Conservation (phyloP, 352 stramenopile genomes). For the Phytopythium aichiense region DNA sequence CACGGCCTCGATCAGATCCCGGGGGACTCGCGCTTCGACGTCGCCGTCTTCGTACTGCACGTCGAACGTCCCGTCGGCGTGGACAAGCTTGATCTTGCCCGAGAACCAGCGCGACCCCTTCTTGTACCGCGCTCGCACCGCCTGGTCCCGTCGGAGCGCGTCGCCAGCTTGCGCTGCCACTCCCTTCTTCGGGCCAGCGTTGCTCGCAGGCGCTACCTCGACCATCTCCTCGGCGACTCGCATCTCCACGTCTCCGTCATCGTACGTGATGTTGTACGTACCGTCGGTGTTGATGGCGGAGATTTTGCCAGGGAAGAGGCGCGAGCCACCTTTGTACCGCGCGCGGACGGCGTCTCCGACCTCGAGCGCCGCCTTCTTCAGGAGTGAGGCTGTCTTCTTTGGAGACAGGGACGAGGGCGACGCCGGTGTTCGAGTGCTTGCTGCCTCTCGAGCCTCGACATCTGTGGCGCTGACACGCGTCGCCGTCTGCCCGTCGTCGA, state of each 20-base stretch:
- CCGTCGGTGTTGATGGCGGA: conserved; percentile 34
- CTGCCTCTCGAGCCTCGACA: conserved; percentile 8
- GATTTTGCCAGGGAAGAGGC: conserved; percentile 47
- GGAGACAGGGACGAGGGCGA: conserved; percentile 11
- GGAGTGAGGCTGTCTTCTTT: conserved; percentile 6
- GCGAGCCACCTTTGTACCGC: conserved; percentile 32
- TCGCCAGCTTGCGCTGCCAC: background rate
- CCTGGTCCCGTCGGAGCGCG: conserved; percentile 23
- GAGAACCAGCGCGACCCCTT: conserved; percentile 37
- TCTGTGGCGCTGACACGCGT: conserved; percentile 20
- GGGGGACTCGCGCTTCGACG: conserved; percentile 33
- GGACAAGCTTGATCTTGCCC: conserved; percentile 39
- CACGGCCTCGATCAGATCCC: conserved; percentile 19
- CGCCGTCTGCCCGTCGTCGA: conserved; percentile 51
- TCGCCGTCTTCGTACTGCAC: conserved; percentile 69
- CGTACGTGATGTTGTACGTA: conserved; percentile 67
- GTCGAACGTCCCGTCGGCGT: conserved; percentile 61
- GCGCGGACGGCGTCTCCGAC: conserved; percentile 33
- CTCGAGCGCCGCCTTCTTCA: conserved; percentile 11
- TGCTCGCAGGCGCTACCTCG: conserved; percentile 8
- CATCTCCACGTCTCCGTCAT: conserved; percentile 48
- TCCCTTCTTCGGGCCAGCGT: conserved; percentile 7
- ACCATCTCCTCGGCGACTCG: conserved; percentile 22
- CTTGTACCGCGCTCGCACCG: conserved; percentile 45
- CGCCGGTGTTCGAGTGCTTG: no score